Base-by-base conservation (phyloP, 2,329 filamentous ascomycete genomes). In the Colletotrichum somersetense region DNA sequence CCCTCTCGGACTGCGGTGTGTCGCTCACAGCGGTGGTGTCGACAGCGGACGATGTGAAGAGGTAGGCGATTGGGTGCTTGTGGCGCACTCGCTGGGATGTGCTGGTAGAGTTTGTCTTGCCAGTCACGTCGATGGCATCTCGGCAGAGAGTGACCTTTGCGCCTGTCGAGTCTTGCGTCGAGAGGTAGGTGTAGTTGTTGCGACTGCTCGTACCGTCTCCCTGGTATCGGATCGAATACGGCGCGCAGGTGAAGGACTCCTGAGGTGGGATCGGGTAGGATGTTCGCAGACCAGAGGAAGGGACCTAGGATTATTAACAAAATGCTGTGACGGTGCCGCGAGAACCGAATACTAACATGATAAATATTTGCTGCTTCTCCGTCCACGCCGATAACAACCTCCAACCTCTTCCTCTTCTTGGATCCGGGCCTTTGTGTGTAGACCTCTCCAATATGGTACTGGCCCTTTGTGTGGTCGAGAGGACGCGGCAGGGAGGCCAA, bases 241-340 rank as follows among this genome's bases (percentile, higher is more conserved):
- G 87, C 11, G 89, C 80, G 79, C 90, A 91, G 66, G 89, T 89
- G 78, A 92, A 91, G 63, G 85, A 85, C 65, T 90, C 87, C 79
- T 91, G 89, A 1, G 90, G 91, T 35, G 90, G 88, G 72, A 92
- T 87, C 30, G 90, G 89, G 78, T 92, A 92, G 2, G 90, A 92
- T 8, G 90, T 91, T 76, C 92, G 86, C 73, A 91, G 82, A 73
- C 88, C 85, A 7, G 89, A 88, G 4, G 89, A 87, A 4, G 89
- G 85, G 57, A 91, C 84, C 90, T 92, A 74, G 5, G n/a, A 10
- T 12, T 63, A 65, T 80, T 71, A 80, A 75, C 64, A 18, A 33
- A 33, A 57, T 12, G 55, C 44, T 7, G 56, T 73, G 64, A 62
- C n/a, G 66, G 38, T 38, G 23, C 38, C 18, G 16, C 16, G 11